A percentile compares a stretch with the other conserved stretches of the same genome.
These are phyloP conservation scores for Neurospora tetrasperma DNA, from an alignment of 495 filamentous ascomycete species.

Conservation along the genomic window DNA sequence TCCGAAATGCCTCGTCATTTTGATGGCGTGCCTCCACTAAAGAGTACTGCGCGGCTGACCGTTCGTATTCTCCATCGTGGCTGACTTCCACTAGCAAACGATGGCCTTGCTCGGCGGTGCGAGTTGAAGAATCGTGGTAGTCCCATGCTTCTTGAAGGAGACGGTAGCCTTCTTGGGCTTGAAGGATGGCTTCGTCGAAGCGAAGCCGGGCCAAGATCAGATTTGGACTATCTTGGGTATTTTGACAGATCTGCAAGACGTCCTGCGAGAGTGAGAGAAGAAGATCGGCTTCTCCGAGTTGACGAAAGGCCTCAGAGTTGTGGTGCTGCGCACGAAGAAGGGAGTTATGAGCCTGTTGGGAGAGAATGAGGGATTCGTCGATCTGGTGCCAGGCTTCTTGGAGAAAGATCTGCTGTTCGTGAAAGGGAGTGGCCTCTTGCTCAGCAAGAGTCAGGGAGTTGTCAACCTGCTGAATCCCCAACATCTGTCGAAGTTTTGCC, in stretches of 20 bases:
- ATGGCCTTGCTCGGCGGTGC: not conserved
- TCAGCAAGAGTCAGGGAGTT: not conserved
- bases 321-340: not conserved
- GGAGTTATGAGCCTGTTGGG: not conserved
- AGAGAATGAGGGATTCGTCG: not conserved
- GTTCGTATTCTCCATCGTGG: not conserved
- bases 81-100: not conserved
- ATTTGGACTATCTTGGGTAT: not conserved
- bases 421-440: not conserved
- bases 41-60: accelerated
- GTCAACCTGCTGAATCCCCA: not conserved
- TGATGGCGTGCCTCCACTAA: not conserved
- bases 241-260: not conserved
- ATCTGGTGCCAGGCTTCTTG: not conserved
- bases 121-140: not conserved
- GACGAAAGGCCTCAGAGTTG: not conserved
- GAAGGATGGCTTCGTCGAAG: not conserved
- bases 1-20: not conserved
- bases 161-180: not conserved
- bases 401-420: not conserved
- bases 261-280: not conserved
- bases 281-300: not conserved
- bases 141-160: not conserved
- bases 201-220: not conserved
- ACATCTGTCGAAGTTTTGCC: not conserved